phyloP scores from a whole-genome alignment of 108 stramenopile species.

The Nitzschia inconspicua region DNA sequence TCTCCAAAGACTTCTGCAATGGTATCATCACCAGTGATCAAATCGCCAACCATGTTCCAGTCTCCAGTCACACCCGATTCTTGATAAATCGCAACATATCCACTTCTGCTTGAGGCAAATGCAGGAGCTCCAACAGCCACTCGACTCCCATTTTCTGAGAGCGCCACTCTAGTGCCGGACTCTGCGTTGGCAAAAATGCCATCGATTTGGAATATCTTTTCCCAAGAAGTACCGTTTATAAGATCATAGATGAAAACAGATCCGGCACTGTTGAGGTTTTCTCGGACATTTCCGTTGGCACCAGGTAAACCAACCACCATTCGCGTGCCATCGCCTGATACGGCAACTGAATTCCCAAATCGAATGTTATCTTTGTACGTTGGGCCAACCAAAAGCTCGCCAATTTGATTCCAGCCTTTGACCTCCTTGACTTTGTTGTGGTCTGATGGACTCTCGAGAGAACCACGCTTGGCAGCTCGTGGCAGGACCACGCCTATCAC shows the following conservation, averaged over 20 bases:
- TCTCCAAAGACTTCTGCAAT: slow-evolving; percentile 22
- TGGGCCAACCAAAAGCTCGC: slow-evolving; percentile 16
- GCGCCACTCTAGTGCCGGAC: slow-evolving; percentile 21
- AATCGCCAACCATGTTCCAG: slow-evolving; percentile 10
- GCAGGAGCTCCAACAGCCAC: slow-evolving; percentile 28
- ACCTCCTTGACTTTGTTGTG: neutral
- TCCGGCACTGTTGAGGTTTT: slow-evolving; percentile 3
- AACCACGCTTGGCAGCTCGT: neutral
- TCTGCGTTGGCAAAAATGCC: slow-evolving; percentile 7
- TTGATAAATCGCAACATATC: slow-evolving; percentile 24
- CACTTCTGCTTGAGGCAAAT: neutral
- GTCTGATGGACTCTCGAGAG: neutral
- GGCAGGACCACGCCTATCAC: slow-evolving; percentile 7
- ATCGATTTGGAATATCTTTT: neutral
- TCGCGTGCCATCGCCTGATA: slow-evolving; percentile 27
- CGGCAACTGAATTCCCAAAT: slow-evolving; percentile 30
- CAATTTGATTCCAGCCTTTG: slow-evolving; percentile 23
- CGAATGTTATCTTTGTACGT: slow-evolving; percentile 24
- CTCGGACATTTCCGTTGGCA: slow-evolving; percentile 1
- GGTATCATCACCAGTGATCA: neutral
- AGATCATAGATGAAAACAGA: slow-evolving; percentile 16
- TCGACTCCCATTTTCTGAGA: slow-evolving; percentile 27
- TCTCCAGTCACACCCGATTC: slow-evolving; percentile 6
- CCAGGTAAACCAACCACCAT: slow-evolving; percentile 32
- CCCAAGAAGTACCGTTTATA: slow-evolving; percentile 26